Conservation (phyloP, 75 land plant genomes). For the Sequoiadendron giganteum region DNA sequence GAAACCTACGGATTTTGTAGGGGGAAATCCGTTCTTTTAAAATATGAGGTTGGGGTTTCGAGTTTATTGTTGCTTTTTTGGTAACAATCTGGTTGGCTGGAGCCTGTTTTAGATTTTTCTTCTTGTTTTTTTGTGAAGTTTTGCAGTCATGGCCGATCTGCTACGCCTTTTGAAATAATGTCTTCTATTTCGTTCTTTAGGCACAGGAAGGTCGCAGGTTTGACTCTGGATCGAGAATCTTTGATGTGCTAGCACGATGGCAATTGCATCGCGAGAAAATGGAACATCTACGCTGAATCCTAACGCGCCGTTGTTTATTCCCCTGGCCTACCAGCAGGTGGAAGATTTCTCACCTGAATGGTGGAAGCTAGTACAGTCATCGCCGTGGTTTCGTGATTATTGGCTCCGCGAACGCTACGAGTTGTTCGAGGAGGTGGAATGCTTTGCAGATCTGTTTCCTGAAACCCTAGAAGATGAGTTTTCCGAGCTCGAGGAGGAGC, state of each 20-base stretch:
- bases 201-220: neutral
- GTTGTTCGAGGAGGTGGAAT: constrained; percentile 18
- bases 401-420: constrained; percentile 64
- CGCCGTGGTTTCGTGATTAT: constrained; percentile 85
- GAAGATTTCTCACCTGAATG: constrained; percentile 86
- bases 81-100: neutral
- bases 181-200: neutral
- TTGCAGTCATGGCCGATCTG: neutral
- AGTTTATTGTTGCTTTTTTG: neutral
- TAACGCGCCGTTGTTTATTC: constrained; percentile 77
- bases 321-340: constrained; percentile 58
- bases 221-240: neutral
- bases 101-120: neutral
- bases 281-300: constrained; percentile 56
- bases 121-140: neutral
- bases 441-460: constrained; percentile 21
- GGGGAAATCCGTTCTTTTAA: neutral
- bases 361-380: constrained; percentile 80
- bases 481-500: constrained; percentile 26
- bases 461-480: constrained; percentile 34
- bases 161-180: neutral
- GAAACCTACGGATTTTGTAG: neutral
- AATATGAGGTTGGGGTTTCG: neutral
- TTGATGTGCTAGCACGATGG: neutral
- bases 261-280: constrained; percentile 4